Evolutionary conservation across 352 stramenopile species (phyloP).

Genomic region (Phytophthora palmivora): DNA sequence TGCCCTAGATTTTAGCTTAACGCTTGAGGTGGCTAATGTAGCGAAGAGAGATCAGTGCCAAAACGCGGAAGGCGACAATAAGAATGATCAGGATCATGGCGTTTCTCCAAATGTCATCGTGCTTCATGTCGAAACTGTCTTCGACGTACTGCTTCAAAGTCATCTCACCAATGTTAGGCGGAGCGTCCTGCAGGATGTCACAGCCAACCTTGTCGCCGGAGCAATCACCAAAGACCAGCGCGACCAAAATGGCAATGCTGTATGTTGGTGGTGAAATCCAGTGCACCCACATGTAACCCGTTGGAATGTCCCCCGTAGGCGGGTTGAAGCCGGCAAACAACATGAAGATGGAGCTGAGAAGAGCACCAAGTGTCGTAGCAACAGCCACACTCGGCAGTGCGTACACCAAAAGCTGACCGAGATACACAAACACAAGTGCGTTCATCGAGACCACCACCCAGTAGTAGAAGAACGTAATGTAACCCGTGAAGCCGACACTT

Average conservation of each 20-base stretch:
- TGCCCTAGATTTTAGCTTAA: conserved; percentile 3
- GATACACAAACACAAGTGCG: conserved; percentile 58
- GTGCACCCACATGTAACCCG: too few species aligned
- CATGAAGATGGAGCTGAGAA: too few species aligned
- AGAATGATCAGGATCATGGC: conserved; percentile 49
- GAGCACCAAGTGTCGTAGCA: too few species aligned
- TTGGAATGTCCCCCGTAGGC: too few species aligned
- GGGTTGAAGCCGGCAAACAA: too few species aligned
- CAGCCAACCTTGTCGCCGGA: conserved; percentile 12
- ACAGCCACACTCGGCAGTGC: too few species aligned
- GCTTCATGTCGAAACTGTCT: conserved; percentile 57
- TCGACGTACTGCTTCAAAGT: conserved; percentile 66
- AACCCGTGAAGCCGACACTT: conserved; percentile 57
- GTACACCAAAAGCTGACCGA: conserved; percentile 58
- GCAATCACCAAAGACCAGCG: conserved; percentile 50
- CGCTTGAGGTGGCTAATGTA: conserved; percentile 43
- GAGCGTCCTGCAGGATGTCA: conserved; percentile 23
- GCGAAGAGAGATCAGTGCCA: conserved; percentile 45
- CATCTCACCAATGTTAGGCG: conserved; percentile 31
- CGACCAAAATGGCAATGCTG: conserved; percentile 50
- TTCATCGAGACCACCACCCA: conserved; percentile 59
- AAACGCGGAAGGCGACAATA: conserved; percentile 49
- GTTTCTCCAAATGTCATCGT: conserved; percentile 53
- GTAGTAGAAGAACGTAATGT: conserved; percentile 55
- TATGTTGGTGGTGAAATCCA: conserved; percentile 56